These are phyloP conservation scores for Lepidium didymum DNA, from an alignment of 345 rosid genomes.

Conservation along the genomic window DNA sequence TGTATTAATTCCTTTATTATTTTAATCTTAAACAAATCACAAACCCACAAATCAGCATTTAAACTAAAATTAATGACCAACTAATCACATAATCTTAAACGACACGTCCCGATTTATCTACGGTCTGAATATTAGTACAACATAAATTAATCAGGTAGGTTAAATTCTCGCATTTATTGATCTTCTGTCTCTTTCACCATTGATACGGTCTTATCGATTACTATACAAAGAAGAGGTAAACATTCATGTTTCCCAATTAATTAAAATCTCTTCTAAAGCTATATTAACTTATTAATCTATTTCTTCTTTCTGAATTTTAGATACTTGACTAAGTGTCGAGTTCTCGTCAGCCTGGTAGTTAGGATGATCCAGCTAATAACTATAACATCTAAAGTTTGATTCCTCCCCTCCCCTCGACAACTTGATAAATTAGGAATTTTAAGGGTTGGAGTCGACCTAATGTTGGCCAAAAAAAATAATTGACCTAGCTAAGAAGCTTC, in stretches of 20 bases:
- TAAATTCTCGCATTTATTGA: conserved; percentile 24
- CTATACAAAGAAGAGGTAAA: neutral
- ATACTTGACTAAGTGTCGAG: conserved; percentile 24
- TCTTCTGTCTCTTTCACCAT: conserved; percentile 18
- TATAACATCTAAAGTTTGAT: too few species aligned
- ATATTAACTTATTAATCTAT: conserved; percentile 7
- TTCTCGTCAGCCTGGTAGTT: too few species aligned
- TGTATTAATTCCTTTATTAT: conserved; percentile 18
- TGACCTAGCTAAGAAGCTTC: conserved; percentile 26
- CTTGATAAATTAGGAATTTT: too few species aligned
- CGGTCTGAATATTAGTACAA: conserved; percentile 19
- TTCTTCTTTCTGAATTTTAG: conserved; percentile 20
- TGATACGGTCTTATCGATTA: conserved; percentile 29
- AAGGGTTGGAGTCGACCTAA: too few species aligned
- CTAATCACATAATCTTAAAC: conserved; percentile 24
- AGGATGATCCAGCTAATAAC: too few species aligned
- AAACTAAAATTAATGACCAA: conserved; percentile 4
- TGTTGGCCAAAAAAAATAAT: too few species aligned
- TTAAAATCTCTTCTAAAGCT: conserved; percentile 18
- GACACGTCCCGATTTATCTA: conserved; percentile 31
- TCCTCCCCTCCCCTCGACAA: too few species aligned
- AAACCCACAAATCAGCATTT: conserved; percentile 19
- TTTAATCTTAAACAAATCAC: conserved; percentile 19
- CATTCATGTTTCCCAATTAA: conserved; percentile 15
- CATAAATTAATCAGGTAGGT: conserved; percentile 24